phyloP scores from a whole-genome alignment of 768 basidiomycete species.

The Lentinula sp. region DNA sequence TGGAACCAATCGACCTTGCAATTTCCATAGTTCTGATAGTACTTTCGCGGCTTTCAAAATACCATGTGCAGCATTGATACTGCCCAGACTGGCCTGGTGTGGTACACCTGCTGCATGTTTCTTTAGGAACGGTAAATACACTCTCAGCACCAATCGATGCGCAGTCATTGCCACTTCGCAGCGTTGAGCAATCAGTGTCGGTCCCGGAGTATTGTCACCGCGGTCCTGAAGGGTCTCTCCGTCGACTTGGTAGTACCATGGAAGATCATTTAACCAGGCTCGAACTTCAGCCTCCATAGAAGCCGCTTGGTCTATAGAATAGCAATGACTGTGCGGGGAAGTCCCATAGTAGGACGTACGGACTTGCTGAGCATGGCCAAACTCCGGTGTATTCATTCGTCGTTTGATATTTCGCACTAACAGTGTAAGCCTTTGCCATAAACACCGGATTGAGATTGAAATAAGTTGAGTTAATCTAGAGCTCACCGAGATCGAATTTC shows the following conservation, averaged over 20 bases:
- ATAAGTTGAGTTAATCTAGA: not conserved
- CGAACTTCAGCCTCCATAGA: slow-evolving; percentile 52
- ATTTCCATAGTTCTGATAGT: slow-evolving; percentile 34
- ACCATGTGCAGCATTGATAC: slow-evolving; percentile 59
- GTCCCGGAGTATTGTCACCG: slow-evolving; percentile 15
- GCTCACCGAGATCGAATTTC: slow-evolving; percentile 57
- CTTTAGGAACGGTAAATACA: slow-evolving; percentile 64
- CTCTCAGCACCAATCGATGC: slow-evolving; percentile 54
- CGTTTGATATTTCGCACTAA: slow-evolving; percentile 58
- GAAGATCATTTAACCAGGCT: slow-evolving; percentile 47
- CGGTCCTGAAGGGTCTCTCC: not conserved
- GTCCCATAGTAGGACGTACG: slow-evolving; percentile 18
- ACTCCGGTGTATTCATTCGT: slow-evolving; percentile 33
- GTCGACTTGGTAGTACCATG: slow-evolving; percentile 40
- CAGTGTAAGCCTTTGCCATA: slow-evolving; percentile 44
- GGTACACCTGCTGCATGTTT: slow-evolving; percentile 13
- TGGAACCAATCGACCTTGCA: slow-evolving; percentile 6
- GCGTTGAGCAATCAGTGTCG: slow-evolving; percentile 41
- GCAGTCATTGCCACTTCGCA: slow-evolving; percentile 58
- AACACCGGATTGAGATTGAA: slow-evolving; percentile 3
- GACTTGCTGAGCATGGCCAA: slow-evolving; percentile 3
- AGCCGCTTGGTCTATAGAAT: slow-evolving; percentile 59
- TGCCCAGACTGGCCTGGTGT: slow-evolving; percentile 49
- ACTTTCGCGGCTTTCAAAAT: slow-evolving; percentile 49
- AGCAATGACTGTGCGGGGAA: slow-evolving; percentile 24